These are phyloP conservation scores for Paratinospora sagittata DNA, from an alignment of 164 flowering plant genomes.

Conservation along the genomic window DNA sequence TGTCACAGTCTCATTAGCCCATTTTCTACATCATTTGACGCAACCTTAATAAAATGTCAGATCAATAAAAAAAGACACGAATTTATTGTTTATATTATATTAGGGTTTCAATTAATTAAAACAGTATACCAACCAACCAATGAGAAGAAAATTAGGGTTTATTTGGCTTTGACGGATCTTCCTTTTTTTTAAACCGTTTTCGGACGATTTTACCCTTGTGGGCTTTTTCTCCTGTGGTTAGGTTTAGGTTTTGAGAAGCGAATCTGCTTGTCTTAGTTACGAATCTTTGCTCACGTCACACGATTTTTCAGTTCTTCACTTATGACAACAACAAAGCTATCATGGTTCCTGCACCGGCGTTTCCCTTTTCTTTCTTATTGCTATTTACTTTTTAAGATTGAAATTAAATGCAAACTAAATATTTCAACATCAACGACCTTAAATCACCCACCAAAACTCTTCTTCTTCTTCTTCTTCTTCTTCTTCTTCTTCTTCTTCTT, in stretches of 20 bases:
- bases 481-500: not conserved
- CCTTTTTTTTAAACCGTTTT: not conserved
- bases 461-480: not conserved
- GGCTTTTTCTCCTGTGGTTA: conserved; percentile 6
- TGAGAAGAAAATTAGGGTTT: conserved; percentile 12
- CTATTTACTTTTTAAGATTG: not conserved
- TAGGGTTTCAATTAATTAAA: not conserved
- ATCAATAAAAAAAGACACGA: conserved; percentile 3
- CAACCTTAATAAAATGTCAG: conserved; percentile 26
- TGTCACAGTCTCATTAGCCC: conserved; percentile 26
- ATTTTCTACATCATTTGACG: conserved; percentile 19
- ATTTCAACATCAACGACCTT: not conserved
- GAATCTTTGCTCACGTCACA: conserved; percentile 42
- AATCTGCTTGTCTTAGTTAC: conserved; percentile 9
- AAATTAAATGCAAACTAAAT: not conserved
- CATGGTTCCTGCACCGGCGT: conserved; percentile 14
- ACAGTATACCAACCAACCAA: not conserved
- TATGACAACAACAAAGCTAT: conserved; percentile 22
- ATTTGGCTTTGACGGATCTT: not conserved
- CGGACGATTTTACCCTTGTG: conserved; percentile 14
- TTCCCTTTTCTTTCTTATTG: not conserved
- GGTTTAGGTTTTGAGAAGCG: conserved; percentile 8
- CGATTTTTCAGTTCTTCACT: conserved; percentile 25
- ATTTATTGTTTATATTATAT: not conserved
- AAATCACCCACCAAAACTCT: not conserved